Evolutionary conservation across 164 flowering plant species (phyloP), one percentile per base, ranked within the genome.

Genomic region (Kingdonia uniflora): DNA sequence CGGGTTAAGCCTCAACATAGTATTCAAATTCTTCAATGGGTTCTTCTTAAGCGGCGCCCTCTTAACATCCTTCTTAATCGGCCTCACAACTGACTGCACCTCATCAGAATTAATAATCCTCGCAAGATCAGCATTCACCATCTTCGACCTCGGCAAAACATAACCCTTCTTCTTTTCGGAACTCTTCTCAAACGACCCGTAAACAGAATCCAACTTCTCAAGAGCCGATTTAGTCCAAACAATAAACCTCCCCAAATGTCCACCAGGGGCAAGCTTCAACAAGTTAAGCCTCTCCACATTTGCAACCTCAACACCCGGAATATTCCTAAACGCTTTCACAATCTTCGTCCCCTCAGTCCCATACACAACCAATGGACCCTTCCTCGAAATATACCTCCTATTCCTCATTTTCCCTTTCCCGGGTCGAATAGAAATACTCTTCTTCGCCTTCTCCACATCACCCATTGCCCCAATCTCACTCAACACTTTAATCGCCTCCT

Each of bases 101-200:
- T 89, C 92, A 62, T 89, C 97, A 1, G 94, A 84, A 58, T 89
- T 89, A 47, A 89, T 86, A 16, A 89, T 84, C 73, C 97, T 86
- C 8, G 90, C 65, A 26, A 89, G 46, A 57, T 86, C 97, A 49
- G 95, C 92, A 65, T 89, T 89, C 38, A 68, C 70, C 97, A 89
- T 86, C 81, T 89, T 89, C 0, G 95, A 21, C 55, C 95, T 65
- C 0, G 95, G 97, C 52, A 89, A 40, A 52, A 86, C 70, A 21
- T 89, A 86, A 1, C 90, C 85, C 62, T 72, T 86, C 84, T 86
- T 89, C 84, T 76, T 84, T 78, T 82, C 83, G 0, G 88, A 76
- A 0, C 57, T 22, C 82, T 82, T 84, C 23, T 86, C 94, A 17
- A 86, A 84, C 2, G 82, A 50, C 1, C 97, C 97, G 25, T 82